phyloP scores from a whole-genome alignment of 257 asterid species.

The Penstemon newberryi region DNA sequence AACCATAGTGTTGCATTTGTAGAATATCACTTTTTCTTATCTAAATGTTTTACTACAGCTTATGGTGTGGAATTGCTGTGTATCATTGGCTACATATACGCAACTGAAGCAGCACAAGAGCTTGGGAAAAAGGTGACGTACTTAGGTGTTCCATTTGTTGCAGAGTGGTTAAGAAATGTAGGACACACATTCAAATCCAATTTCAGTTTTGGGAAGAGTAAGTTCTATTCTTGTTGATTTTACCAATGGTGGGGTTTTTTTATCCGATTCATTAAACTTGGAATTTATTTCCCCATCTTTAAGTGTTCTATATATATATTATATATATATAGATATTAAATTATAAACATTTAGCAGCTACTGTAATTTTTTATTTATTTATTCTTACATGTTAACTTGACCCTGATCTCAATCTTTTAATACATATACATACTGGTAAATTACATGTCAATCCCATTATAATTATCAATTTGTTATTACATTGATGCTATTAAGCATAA shows the following conservation, averaged over 20 bases:
- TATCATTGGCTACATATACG: constrained; percentile 93
- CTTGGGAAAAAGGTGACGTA: constrained; percentile 95
- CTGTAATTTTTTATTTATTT: too few relatives aligned
- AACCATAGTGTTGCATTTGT: constrained; percentile 12
- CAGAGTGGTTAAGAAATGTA: constrained; percentile 99
- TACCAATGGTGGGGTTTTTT: background rate
- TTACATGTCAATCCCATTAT: too few relatives aligned
- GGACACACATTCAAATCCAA: constrained; percentile 96
- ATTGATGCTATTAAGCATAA: too few relatives aligned
- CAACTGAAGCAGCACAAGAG: constrained; percentile 93
- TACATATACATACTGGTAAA: too few relatives aligned
- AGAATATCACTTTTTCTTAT: constrained; percentile 28
- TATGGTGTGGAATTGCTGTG: constrained; percentile 97
- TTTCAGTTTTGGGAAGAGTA: constrained; percentile 97
- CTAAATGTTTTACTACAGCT: constrained; percentile 57
- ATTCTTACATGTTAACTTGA: too few relatives aligned
- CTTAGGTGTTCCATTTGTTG: constrained; percentile 93
- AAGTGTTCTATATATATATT: too few relatives aligned
- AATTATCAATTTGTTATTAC: too few relatives aligned
- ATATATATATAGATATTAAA: too few relatives aligned
- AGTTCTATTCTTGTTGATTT: constrained; percentile 8
- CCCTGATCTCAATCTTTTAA: too few relatives aligned
- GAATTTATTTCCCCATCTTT: too few relatives aligned
- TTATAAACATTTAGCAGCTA: too few relatives aligned
- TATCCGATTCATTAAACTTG: constrained; percentile 6